Base-by-base conservation (phyloP, 768 basidiomycete genomes). In the Peribolospora baueri region DNA sequence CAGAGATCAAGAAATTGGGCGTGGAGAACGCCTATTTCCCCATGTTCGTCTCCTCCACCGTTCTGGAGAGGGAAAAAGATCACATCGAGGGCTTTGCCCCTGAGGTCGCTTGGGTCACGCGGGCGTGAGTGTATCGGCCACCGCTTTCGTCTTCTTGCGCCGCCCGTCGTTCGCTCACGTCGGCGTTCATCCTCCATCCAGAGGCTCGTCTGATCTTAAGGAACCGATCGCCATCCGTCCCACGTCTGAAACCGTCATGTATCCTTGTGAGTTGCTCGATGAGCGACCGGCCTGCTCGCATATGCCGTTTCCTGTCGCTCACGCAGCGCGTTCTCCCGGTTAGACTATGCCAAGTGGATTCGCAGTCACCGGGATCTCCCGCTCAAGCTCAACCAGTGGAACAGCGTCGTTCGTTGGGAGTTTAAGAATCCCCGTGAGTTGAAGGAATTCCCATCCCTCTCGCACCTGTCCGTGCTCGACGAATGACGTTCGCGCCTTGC, bases 51-150 rank as follows among this genome's bases (percentile, higher is more conserved):
- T 90, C 88, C 0, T 68, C 76, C 56, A 86, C 84, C 55, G 84
- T 90, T 37, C 76, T 98, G 55, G 90, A 98, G 68, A 76, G 84
- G 53, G 93, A 98, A 69, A 97, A 97, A 71, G 80, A 97, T 63
- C 93, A 98, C 67, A 86, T 98, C 57, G 93, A 97, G 67, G 93
- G 93, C 3, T 98, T 98, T 71, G 91, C 91, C 56, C 90, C 93
- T 3, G 93, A 98, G 69, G 93, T 98, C 42, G 93, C 93, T n/a
- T 98, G 93, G 93, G 93, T 98, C 55, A 98, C 93, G 37, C 75
- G 77, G 69, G 91, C 91, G 84, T 87, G 64, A 65, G 84, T 37
- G 10, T 36, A 51, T 25, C 25, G 25, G 25, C 25, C 25, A 25
- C 48, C 49, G 7, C 46, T 11, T 50, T 47, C 46, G 11, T 6